Percentiles rank a stretch among this genome's conserved stretches.
These are phyloP conservation scores for Musa itinerans DNA, from an alignment of 176 grass and related monocot genomes.

Conservation along the genomic window DNA sequence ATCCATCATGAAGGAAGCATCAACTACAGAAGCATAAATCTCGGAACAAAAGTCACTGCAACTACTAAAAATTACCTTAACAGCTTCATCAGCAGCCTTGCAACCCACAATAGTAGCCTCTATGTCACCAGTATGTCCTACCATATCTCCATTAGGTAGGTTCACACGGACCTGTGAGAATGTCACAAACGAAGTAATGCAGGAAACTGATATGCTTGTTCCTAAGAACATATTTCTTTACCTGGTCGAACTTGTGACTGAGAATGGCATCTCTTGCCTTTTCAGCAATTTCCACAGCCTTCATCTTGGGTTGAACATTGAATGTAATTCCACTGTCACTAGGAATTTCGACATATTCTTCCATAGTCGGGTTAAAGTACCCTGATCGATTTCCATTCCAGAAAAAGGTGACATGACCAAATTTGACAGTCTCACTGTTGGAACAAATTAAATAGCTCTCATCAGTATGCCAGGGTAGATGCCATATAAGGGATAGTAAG, in stretches of 20 bases:
- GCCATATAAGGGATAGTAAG: neutral
- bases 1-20: neutral
- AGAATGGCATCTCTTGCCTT: constrained; percentile 68
- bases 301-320: constrained; percentile 88
- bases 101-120: constrained; percentile 86
- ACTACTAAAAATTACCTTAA: constrained; percentile 41
- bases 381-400: constrained; percentile 97
- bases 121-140: constrained; percentile 92
- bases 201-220: neutral
- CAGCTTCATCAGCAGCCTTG: constrained; percentile 80
- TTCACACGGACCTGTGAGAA: constrained; percentile 69
- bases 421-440: constrained; percentile 86
- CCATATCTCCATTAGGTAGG: constrained; percentile 91
- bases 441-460: neutral
- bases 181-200: neutral
- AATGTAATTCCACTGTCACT: constrained; percentile 91
- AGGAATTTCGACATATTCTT: constrained; percentile 83
- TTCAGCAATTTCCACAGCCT: constrained; percentile 81
- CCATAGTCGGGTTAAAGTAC: constrained; percentile 72
- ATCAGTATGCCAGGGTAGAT: neutral
- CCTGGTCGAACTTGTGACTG: constrained; percentile 87
- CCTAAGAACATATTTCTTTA: constrained; percentile 19
- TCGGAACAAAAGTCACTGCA: neutral
- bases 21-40: neutral
- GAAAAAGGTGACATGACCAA: constrained; percentile 98